Evolutionary conservation across 257 asterid genomes (phyloP), one percentile per base, ranked within the genome.

Genomic region (Nemophila menziesii): DNA sequence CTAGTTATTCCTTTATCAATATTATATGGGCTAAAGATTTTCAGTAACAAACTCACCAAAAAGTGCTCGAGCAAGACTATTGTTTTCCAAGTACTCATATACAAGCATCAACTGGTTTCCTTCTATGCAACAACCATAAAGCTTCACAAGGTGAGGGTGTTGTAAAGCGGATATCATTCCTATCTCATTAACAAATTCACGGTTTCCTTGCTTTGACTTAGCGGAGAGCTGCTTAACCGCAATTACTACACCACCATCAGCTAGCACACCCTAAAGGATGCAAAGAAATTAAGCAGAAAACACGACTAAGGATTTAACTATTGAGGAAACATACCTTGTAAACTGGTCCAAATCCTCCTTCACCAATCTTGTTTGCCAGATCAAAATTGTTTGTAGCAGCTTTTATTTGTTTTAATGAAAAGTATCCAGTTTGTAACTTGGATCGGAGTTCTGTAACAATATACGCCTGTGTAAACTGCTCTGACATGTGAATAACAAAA

Each of bases 121-220:
- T 64, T 69, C 76, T 52, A 69, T 64, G 43, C 76, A 69, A 56
- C 76, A 69, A 16, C 76, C 76, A 17, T 56, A 53, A 52, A 69
- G 76, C 57, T 20, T 69, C 51, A 69, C 76, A 43, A 69, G 76
- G 56, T 69, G 56, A 27, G 71, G 69, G 52, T 69, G 76, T 41
- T 69, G 76, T 24, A 69, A 55, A 38, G 76, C 76, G 43, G 76
- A 60, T 51, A 69, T 69, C 76, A 69, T 69, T 39, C 76, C 76
- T 18, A 69, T 69, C 62, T 69, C 76, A 49, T 54, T 64, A 39
- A 69, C 54, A 33, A 69, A 69, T 49, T 69, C 76, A 3, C 68
- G 68, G 21, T 69, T 69, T 29, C 76, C 76, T 53, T 69, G 76
- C 60, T 50, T 69, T 18, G 76, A 69, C 51, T 61, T 69, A 52